Evolutionary conservation across 768 basidiomycete genomes (phyloP).

Genomic region (Kwoniella bestiolae): DNA sequence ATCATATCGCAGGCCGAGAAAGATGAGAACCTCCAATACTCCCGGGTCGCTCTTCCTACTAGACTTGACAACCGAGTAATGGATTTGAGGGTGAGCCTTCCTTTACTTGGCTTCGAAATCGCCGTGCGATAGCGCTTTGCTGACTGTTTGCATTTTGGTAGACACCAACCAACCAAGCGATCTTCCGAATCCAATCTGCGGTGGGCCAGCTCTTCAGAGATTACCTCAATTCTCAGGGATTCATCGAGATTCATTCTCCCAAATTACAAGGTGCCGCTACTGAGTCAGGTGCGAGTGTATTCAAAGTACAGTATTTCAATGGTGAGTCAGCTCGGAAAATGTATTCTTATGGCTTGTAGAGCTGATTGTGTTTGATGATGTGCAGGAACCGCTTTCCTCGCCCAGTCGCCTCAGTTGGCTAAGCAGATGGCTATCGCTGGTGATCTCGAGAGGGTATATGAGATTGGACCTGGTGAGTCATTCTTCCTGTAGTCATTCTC

Average conservation of each 20-base stretch:
- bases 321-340: conserved; percentile 61
- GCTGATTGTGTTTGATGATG: neutral
- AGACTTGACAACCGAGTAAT: conserved; percentile 92
- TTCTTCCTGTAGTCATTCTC: too few species aligned
- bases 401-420: conserved; percentile 94
- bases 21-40: conserved; percentile 58
- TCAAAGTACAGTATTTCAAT: conserved; percentile 98
- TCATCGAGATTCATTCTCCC: conserved; percentile 95
- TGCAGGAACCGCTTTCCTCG: conserved; percentile 83
- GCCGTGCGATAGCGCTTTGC: neutral
- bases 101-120: neutral
- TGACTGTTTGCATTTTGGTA: conserved; percentile 54
- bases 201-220: conserved; percentile 86
- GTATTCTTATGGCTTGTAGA: neutral
- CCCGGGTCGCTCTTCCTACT: conserved; percentile 85
- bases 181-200: conserved; percentile 89
- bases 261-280: conserved; percentile 97
- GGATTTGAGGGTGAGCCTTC: conserved; percentile 77
- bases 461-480: conserved; percentile 69
- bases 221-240: conserved; percentile 72
- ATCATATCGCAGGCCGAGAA: conserved; percentile 5
- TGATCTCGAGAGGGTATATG: conserved; percentile 97
- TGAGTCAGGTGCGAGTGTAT: conserved; percentile 94
- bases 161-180: conserved; percentile 94
- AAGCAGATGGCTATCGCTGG: conserved; percentile 99